Evolutionary conservation across 805 yeast genomes (phyloP).

Genomic region (Ogataea dorogensis): DNA sequence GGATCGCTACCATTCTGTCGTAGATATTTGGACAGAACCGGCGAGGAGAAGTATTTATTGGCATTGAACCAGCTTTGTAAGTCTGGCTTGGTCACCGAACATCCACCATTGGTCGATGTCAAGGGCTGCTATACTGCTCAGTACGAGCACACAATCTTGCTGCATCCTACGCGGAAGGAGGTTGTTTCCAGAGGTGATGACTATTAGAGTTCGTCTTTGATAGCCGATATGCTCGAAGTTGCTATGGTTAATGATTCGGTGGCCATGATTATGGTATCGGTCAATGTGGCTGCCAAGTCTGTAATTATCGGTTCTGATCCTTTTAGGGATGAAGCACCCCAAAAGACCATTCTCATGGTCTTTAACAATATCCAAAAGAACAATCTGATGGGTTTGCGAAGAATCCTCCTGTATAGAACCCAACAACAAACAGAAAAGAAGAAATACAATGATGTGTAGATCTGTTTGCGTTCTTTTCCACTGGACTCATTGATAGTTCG

Average conservation of each 20-base stretch:
- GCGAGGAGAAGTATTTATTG: conserved; percentile 86
- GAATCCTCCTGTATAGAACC: conserved; percentile 50
- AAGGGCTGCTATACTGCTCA: conserved; percentile 93
- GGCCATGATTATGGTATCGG: conserved; percentile 1
- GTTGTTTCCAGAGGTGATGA: conserved; percentile 95
- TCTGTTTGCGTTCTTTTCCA: conserved; percentile 45
- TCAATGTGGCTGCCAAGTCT: conserved; percentile 1
- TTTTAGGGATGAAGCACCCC: conserved; percentile 15
- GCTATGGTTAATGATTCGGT: conserved; percentile 1
- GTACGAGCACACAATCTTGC: conserved; percentile 87
- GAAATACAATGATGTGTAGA: conserved; percentile 47
- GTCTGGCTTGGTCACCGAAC: conserved; percentile 86
- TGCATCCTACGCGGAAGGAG: conserved; percentile 91
- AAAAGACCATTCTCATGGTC: conserved; percentile 27
- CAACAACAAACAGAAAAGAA: conserved; percentile 45
- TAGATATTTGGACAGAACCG: conserved; percentile 85
- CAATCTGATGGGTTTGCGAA: conserved; percentile 43
- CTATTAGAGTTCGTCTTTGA: conserved; percentile 43
- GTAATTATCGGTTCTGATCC: conserved; percentile 5
- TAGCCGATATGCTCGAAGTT: conserved; percentile 2
- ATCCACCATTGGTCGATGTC: conserved; percentile 86
- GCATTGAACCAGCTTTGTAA: conserved; percentile 84
- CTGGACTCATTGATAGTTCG: conserved; percentile 53
- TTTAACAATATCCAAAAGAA: conserved; percentile 47
- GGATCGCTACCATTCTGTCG: conserved; percentile 98